Evolutionary conservation across 371 early-diverging fungal genomes (phyloP).

Genomic region (Apophysomyces elegans): DNA sequence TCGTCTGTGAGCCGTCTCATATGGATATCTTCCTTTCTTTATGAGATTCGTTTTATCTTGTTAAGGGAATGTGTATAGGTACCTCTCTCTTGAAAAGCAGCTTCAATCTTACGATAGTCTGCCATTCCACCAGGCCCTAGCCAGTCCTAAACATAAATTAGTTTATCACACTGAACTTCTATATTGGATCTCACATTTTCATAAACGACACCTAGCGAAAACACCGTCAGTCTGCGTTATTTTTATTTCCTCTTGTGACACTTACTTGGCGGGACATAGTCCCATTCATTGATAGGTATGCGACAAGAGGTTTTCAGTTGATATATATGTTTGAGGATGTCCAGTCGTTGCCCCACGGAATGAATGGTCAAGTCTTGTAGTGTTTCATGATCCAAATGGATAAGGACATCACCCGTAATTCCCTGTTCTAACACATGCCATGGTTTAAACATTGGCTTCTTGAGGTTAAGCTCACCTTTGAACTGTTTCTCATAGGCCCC

Average conservation of each 20-base stretch:
- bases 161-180: not conserved
- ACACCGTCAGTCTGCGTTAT: constrained; percentile 1
- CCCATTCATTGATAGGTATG: constrained; percentile 83
- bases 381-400: constrained; percentile 89
- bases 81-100: constrained; percentile 66
- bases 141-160: constrained; percentile 42
- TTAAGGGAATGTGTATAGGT: constrained; percentile 1
- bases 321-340: constrained; percentile 85
- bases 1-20: constrained; percentile 62
- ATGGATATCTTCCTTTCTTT: constrained; percentile 42
- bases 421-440: constrained; percentile 72
- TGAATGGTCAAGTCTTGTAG: constrained; percentile 85
- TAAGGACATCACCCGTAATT: constrained; percentile 90
- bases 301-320: constrained; percentile 76
- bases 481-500: constrained; percentile 61
- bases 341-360: constrained; percentile 88
- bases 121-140: constrained; percentile 54
- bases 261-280: constrained; percentile 86
- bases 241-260: constrained; percentile 4
- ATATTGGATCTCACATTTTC: constrained; percentile 55
- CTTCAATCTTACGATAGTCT: constrained; percentile 60
- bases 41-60: not conserved
- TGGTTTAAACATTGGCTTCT: not conserved
- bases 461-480: constrained; percentile 44
- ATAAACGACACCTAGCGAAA: constrained; percentile 56